Evolutionary conservation across 805 yeast genomes (phyloP), one percentile per base, ranked within the genome.

Genomic region (Saccharomycopsis malanga): DNA sequence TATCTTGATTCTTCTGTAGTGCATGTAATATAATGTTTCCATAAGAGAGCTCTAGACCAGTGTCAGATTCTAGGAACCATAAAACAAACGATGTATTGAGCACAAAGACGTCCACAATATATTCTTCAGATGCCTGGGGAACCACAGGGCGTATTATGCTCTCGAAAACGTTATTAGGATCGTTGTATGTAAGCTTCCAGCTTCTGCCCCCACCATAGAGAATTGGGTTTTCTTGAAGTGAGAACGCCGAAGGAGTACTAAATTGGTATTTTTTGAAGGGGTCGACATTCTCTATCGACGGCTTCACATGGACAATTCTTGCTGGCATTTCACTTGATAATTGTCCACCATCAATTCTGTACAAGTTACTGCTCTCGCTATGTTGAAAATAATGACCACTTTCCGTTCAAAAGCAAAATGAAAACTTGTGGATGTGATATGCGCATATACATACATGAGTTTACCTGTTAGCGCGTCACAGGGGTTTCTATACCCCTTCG

Each of bases 1-100:
- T 47, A 2, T 34, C 15, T 1, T 23, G 4, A 17, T 48, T 41
- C 24, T 52, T 54, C 22, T 50, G 48, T 14, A 60, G 42, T 0
- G 56, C 58, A 40, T 57, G 60, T 1, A 57, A 50, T 1, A 52
- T 54, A 3, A 62, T 49, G 3, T 38, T 27, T 3, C 53, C 48
- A 53, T 67, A 69, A 7, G 67, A 66, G 2, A 69, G 43, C 41
- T 68, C 67, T 4, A 70, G 34, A 0, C 74, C 74, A 27, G 59
- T 47, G 5, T 56, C 54, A 25, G 58, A 57, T 14, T 39, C 35
- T 5, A 32, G 25, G 37, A 70, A 61, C 76, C 76, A 71, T 2
- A 70, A 48, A 1, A 70, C 53, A 3, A 71, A 52, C 10, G 64
- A 61, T 4, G 62, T 57, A 42, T 64, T 65, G 42, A 70, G 42